Conservation (phyloP, 2,329 filamentous ascomycete genomes). For the Claviceps fusiformis region DNA sequence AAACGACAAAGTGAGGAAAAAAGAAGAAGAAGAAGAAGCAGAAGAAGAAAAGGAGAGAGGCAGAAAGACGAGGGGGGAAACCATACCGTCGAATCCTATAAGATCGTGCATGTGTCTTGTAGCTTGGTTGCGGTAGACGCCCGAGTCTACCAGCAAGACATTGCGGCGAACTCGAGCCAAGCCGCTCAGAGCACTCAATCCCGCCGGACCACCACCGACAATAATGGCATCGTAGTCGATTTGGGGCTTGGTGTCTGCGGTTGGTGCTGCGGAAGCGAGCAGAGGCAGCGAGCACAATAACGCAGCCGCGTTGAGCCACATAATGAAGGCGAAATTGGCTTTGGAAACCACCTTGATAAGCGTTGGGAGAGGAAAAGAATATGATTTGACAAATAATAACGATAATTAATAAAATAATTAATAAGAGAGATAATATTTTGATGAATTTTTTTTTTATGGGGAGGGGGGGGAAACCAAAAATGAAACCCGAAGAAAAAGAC, state of each 20-base stretch:
- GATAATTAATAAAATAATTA: not conserved
- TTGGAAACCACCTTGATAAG: too few species aligned
- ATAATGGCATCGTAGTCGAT: constrained; percentile 39
- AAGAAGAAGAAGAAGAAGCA: too few species aligned
- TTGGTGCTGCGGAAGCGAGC: constrained; percentile 8
- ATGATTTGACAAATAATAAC: too few species aligned
- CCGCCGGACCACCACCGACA: constrained; percentile 43
- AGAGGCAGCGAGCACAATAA: constrained; percentile 7
- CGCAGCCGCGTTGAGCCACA: constrained; percentile 8
- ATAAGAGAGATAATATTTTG: too few species aligned
- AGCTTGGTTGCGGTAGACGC: constrained; percentile 40
- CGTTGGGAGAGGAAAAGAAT: too few species aligned
- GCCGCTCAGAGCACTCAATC: constrained; percentile 39
- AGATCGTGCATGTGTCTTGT: constrained; percentile 50
- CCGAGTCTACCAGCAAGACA: constrained; percentile 43
- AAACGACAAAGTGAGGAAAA: not conserved
- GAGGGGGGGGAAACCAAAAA: too few species aligned
- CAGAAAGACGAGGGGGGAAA: too few species aligned
- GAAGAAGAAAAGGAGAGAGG: too few species aligned
- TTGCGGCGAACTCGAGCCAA: constrained; percentile 44
- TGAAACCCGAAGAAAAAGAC: too few species aligned
- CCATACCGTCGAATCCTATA: constrained; percentile 45
- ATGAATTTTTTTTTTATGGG: too few species aligned
- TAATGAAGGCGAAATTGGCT: not conserved
- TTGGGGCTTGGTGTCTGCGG: not conserved